Evolutionary conservation across 805 yeast genomes (phyloP), one percentile per base, ranked within the genome.

Genomic region (Metschnikowia arizonensis): DNA sequence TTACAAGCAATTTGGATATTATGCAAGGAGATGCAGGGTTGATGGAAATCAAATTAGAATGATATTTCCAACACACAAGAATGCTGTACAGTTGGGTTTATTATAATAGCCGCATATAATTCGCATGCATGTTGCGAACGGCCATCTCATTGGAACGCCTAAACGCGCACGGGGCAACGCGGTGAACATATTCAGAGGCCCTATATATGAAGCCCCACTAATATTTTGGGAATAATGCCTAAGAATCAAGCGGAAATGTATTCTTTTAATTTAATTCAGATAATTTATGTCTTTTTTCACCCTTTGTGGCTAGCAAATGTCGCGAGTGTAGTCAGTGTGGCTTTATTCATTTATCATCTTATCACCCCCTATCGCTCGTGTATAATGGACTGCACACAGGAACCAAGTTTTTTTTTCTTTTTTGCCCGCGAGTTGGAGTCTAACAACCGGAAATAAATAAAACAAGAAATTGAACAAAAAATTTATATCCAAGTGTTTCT

Each of bases 11-110:
- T 45, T 57, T 78, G 49, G 81, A 76, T 26, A 64, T 77, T 14
- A 76, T 73, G 72, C 79, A 74, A 49, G 76, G 73, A 3, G 77
- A 72, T 48, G 72, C 58, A 43, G 69, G 65, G 15, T 62, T 70
- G 45, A 67, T 69, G 65, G 64, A 63, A 47, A 60, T 63, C 52
- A 65, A 63, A 49, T 54, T 52, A 41, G 46, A 45, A 23, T 49
- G 28, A 38, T 14, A 12, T 17, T n/a, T 18, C 5, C 34, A 28
- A 28, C 4, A 14, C n/a, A 25, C 18, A 21, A n/a, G 12, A n/a
- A 7, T 35, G 18, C 40, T 25, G 40, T 17, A 25, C 14, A 11
- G 23, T 18, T 7, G 21, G 31, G 25, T 5, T 24, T 8, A 24
- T 24, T 8, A 24, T 5, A 19, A 18, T 18, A 33, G 38, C 40